A percentile compares a stretch with the other conserved stretches of the same genome.
Conservation (phyloP, 1,139 yeast genomes). For the Magnusiomyces sp. region DNA sequence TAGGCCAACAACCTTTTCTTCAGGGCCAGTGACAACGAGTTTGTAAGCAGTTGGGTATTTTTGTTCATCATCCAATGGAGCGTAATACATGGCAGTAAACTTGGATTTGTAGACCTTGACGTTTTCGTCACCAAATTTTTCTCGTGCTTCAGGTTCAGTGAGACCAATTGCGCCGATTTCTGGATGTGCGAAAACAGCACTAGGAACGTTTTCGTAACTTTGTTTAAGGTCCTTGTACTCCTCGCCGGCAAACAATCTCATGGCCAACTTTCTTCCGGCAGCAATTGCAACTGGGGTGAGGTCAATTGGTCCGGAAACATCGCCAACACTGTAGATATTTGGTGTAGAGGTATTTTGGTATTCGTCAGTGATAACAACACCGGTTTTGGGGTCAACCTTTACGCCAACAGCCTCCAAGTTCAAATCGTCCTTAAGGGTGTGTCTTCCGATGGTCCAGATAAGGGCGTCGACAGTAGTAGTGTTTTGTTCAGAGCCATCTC, state of each 20-base stretch:
- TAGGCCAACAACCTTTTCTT: constrained; percentile 91
- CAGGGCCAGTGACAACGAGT: constrained; percentile 64
- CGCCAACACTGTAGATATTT: constrained; percentile 81
- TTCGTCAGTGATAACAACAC: constrained; percentile 70
- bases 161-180: constrained; percentile 94
- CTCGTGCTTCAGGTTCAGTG: constrained; percentile 66
- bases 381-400: constrained; percentile 42
- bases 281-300: constrained; percentile 98
- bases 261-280: constrained; percentile 89
- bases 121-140: constrained; percentile 69
- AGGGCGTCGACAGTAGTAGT: constrained; percentile 44
- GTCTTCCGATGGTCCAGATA: constrained; percentile 93
- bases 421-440: constrained; percentile 53
- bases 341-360: constrained; percentile 72
- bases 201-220: constrained; percentile 77
- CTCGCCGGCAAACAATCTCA: constrained; percentile 80
- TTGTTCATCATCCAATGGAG: constrained; percentile 56
- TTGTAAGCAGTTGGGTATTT: constrained; percentile 88
- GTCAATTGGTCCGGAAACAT: constrained; percentile 78
- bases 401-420: constrained; percentile 74
- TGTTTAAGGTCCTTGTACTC: constrained; percentile 59
- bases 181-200: constrained; percentile 92
- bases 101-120: constrained; percentile 73
- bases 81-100: constrained; percentile 89
- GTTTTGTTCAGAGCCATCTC: not conserved